Base-by-base conservation (phyloP, 2,329 filamentous ascomycete species). In the Botryotinia narcissicola region DNA sequence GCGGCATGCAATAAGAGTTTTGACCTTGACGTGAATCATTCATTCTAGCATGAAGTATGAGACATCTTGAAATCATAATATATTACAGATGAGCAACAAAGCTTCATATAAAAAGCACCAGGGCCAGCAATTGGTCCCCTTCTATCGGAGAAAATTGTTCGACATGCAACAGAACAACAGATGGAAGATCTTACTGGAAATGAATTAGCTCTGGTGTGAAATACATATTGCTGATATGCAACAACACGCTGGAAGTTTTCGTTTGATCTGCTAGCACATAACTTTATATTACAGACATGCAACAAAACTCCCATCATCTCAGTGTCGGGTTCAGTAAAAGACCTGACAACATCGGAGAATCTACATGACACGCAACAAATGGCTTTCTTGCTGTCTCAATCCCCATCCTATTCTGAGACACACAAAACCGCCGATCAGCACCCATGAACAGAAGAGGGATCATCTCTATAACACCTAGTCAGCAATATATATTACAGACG, bases 1-100 rank as follows among this genome's bases (percentile, higher is more conserved):
- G 46, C 46, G 25, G 20, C 6, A 40, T 54, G 35, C 46, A 54
- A 68, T 16, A 68, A 40, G 51, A 29, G 4, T 16, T 10, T 3
- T 12, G 5, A 1, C 1, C 4, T 12, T 40, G 4, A 22, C 4
- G 14, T 29, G 10, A 18, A 57, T 29, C 2, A 22, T 40, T 20
- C 8, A 12, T 29, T 51, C 8, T 20, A 25, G 25, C 22, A 67
- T 40, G 25, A 1, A 40, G 14, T 40, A 40, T n/a, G 37, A 22
- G 35, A 29, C 37, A 54, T 20, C 4, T 54, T 68, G n/a, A 40
- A 4, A 68, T 40, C 2, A 68, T 40, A 1, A 29, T 29, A 42
- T 68, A 68, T 68, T 54, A 42, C 25, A 29, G 64, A 68, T 10
- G 16, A 16, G 46, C 64, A 54, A 68, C 64, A 54, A 40, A 54